A percentile compares a stretch with the other conserved stretches of the same genome.
Evolutionary conservation across 2,329 filamentous ascomycete species (phyloP).

Genomic region (Trichoderma sp.): DNA sequence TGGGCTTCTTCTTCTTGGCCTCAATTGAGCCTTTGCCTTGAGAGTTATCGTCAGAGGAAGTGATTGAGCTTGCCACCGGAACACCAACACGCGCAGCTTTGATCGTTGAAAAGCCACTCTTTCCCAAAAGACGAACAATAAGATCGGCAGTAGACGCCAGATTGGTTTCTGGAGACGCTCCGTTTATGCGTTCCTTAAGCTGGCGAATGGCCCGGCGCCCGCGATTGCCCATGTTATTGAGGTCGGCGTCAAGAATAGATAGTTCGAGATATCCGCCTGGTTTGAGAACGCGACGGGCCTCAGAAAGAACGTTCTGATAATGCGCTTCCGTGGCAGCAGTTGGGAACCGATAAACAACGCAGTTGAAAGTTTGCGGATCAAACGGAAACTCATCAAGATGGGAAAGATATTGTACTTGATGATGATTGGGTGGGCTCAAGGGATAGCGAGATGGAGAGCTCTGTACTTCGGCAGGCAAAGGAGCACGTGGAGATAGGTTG

Average conservation of each 20-base stretch:
- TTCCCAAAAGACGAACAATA: constrained; percentile 68
- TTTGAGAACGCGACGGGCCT: constrained; percentile 76
- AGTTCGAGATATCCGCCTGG: constrained; percentile 81
- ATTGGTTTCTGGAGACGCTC: constrained; percentile 61
- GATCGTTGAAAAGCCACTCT: constrained; percentile 70
- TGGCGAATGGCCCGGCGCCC: constrained; percentile 69
- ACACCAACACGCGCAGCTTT: constrained; percentile 79
- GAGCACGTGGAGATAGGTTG: constrained; percentile 68
- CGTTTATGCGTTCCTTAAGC: constrained; percentile 72
- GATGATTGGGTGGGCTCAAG: constrained; percentile 69
- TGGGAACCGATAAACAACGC: constrained; percentile 78
- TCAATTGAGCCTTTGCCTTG: constrained; percentile 30
- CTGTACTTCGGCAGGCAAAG: constrained; percentile 51
- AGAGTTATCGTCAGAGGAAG: constrained; percentile 35
- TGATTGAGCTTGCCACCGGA: constrained; percentile 64
- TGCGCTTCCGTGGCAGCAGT: constrained; percentile 67
- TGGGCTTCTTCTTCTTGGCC: constrained; percentile 44
- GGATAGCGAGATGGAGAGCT: constrained; percentile 53
- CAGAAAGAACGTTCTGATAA: constrained; percentile 72
- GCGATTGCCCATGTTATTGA: constrained; percentile 79
- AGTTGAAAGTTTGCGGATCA: constrained; percentile 73
- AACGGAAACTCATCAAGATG: constrained; percentile 73
- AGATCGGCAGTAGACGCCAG: constrained; percentile 64
- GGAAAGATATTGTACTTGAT: constrained; percentile 70
- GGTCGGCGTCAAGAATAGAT: constrained; percentile 75